Evolutionary conservation across 352 stramenopile genomes (phyloP).

Genomic region (Phytopythium delawarense): DNA sequence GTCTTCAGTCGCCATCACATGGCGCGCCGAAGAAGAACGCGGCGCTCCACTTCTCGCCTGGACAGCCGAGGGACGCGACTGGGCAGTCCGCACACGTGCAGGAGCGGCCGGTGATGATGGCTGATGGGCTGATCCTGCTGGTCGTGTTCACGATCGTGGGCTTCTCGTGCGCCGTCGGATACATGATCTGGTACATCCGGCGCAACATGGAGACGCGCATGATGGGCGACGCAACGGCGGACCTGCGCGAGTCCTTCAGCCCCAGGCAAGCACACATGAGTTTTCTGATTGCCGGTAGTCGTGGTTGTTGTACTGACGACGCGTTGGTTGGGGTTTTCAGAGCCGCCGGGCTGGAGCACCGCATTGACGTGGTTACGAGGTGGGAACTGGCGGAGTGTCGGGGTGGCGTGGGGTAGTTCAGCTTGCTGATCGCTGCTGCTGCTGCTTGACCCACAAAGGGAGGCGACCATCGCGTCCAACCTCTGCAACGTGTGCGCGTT

Average conservation of each 20-base stretch:
- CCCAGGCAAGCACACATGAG: slow-evolving; percentile 12
- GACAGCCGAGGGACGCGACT: background rate
- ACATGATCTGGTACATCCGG: slow-evolving; percentile 27
- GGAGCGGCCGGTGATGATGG: slow-evolving; percentile 1
- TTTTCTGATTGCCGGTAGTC: background rate
- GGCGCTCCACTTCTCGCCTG: background rate
- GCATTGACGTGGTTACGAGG: slow-evolving; percentile 39
- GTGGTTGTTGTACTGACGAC: slow-evolving; percentile 2
- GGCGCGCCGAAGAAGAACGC: background rate
- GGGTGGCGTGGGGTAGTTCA: background rate
- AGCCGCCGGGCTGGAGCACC: slow-evolving; percentile 26
- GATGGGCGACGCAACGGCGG: background rate
- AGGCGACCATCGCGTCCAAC: slow-evolving; percentile 26
- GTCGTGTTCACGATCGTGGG: slow-evolving; percentile 31
- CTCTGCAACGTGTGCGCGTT: slow-evolving; percentile 37
- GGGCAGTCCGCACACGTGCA: background rate
- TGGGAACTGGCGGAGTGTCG: slow-evolving; percentile 1
- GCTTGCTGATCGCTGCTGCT: background rate
- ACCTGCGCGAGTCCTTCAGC: slow-evolving; percentile 27
- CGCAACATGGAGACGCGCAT: slow-evolving; percentile 13
- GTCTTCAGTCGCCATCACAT: too few relatives aligned
- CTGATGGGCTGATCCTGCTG: slow-evolving; percentile 18
- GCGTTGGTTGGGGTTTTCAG: slow-evolving; percentile 3
- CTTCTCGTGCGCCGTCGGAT: slow-evolving; percentile 27
- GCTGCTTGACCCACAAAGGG: slow-evolving; percentile 12